phyloP scores from a whole-genome alignment of 305 asterid species.

The Solanum hybrid region DNA sequence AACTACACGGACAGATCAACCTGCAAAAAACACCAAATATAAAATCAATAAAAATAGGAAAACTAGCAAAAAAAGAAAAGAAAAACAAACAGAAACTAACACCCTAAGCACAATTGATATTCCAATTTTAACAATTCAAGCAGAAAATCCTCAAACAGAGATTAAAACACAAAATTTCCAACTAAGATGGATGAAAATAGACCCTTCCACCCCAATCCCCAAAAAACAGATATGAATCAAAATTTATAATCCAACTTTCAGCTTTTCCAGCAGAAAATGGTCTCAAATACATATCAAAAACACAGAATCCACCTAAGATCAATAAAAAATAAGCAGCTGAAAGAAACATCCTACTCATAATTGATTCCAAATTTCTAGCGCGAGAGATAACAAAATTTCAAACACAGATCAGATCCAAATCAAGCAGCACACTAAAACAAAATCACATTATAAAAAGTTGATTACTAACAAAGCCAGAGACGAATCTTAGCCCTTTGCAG shows the following conservation, averaged over 20 bases:
- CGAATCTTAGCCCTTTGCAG: not conserved
- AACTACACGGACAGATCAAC: constrained; percentile 4
- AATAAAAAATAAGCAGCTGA: not conserved
- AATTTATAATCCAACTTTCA: not conserved
- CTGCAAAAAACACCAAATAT: constrained; percentile 7
- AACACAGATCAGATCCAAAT: not conserved
- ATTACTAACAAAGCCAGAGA: not conserved
- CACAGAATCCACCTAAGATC: not conserved
- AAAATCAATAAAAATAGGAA: not conserved
- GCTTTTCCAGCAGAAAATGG: not conserved
- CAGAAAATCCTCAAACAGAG: not conserved
- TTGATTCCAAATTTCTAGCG: not conserved
- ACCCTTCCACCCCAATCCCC: not conserved
- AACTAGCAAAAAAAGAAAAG: not conserved
- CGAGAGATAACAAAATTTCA: not conserved
- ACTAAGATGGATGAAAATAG: not conserved
- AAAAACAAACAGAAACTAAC: not conserved
- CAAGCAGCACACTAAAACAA: not conserved
- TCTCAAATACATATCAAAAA: not conserved
- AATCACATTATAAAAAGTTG: not conserved
- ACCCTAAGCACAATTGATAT: not conserved
- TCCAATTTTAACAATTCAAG: not conserved
- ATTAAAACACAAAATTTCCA: not conserved
- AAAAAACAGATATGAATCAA: not conserved
- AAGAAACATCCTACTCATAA: not conserved